Percentiles rank a stretch among this genome's conserved stretches.
These are phyloP conservation scores for Golubevia pallescens DNA, from an alignment of 1,284 basidiomycete genomes.

Conservation along the genomic window DNA sequence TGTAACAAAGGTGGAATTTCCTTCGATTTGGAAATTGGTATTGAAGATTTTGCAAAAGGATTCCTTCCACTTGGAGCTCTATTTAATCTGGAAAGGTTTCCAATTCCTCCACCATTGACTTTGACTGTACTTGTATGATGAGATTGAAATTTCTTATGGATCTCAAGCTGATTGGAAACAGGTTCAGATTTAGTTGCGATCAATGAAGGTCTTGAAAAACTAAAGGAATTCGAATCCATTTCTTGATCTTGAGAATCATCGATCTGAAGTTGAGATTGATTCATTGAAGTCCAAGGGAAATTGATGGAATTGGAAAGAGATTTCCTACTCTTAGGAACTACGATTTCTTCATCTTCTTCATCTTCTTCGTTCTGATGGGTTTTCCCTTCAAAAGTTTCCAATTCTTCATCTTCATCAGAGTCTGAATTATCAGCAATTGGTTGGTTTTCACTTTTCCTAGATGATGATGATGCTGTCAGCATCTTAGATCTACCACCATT, in stretches of 20 bases:
- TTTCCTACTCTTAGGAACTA: not conserved
- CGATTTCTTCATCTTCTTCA: not conserved
- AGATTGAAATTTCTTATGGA: too few relatives aligned
- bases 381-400: not conserved
- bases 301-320: not conserved
- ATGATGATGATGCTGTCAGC: not conserved
- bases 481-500: not conserved
- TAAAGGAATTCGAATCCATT: not conserved
- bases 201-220: too few relatives aligned
- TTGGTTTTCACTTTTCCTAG: not conserved
- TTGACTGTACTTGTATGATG: too few relatives aligned
- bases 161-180: too few relatives aligned
- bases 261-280: not conserved
- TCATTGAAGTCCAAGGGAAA: not conserved
- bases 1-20: too few relatives aligned
- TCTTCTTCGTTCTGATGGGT: not conserved
- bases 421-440: not conserved
- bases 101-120: too few relatives aligned
- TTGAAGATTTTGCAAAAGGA: too few relatives aligned
- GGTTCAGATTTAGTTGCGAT: too few relatives aligned
- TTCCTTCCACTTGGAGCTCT: too few relatives aligned
- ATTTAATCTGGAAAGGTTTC: too few relatives aligned
- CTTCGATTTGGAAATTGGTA: too few relatives aligned
- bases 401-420: not conserved
- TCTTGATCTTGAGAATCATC: not conserved